Evolutionary conservation across 2,329 filamentous ascomycete genomes (phyloP).

Genomic region (Aspergillus sp.): DNA sequence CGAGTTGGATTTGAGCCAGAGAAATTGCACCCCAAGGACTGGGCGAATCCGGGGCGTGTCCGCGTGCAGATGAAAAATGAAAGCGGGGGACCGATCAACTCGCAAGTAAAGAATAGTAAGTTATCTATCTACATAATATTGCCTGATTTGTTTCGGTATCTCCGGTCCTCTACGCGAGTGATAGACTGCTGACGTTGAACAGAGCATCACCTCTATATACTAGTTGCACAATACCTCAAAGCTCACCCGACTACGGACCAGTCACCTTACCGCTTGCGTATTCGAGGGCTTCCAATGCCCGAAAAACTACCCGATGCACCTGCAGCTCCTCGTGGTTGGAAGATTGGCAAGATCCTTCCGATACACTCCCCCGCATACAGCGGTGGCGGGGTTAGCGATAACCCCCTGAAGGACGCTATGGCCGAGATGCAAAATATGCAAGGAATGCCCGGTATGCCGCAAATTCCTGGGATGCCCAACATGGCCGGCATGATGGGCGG

Average conservation of each 20-base stretch:
- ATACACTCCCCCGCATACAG: constrained; percentile 86
- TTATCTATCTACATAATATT: constrained; percentile 14
- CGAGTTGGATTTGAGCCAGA: constrained; percentile 77
- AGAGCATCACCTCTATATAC: constrained; percentile 82
- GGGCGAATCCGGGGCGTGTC: constrained; percentile 92
- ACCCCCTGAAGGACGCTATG: constrained; percentile 96
- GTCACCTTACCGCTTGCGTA: constrained; percentile 68
- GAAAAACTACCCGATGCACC: constrained; percentile 70
- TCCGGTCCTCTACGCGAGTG: not conserved
- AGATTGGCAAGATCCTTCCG: constrained; percentile 79
- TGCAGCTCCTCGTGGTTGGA: constrained; percentile 84
- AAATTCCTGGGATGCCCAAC: constrained; percentile 48
- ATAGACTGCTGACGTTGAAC: not conserved
- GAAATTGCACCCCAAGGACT: constrained; percentile 94
- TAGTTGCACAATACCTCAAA: constrained; percentile 74
- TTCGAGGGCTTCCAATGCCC: constrained; percentile 70
- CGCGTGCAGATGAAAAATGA: constrained; percentile 69
- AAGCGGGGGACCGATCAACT: constrained; percentile 49
- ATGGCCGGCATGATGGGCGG: constrained; percentile 56
- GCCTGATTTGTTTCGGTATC: not conserved
- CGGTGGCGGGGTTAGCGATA: constrained; percentile 90
- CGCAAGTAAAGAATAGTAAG: constrained; percentile 64
- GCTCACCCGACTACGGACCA: constrained; percentile 74
- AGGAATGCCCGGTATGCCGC: constrained; percentile 44
- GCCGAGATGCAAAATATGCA: constrained; percentile 71